Conservation (phyloP, 345 rosid species). For the Citropsis articulata region DNA sequence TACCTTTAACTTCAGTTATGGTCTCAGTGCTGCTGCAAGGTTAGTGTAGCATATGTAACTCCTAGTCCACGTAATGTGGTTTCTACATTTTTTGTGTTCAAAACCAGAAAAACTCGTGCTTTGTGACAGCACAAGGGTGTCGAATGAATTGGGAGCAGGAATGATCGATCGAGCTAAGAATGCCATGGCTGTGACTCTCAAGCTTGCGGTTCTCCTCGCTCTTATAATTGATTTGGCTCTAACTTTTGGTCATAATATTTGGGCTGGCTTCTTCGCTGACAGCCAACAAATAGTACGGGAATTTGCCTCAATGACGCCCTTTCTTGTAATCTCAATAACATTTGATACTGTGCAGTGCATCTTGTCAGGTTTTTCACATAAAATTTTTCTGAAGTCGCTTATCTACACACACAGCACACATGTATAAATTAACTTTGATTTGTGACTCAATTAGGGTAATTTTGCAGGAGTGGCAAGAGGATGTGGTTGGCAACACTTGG, state of each 20-base stretch:
- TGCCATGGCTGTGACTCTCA: conserved; percentile 45
- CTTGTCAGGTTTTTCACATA: conserved; percentile 46
- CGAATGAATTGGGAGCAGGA: conserved; percentile 77
- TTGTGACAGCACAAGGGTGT: conserved; percentile 66
- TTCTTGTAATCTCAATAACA: conserved; percentile 51
- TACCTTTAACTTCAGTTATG: conserved; percentile 64
- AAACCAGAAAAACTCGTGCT: neutral
- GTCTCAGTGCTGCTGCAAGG: conserved; percentile 87
- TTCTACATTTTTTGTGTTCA: neutral
- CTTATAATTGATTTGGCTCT: conserved; percentile 36
- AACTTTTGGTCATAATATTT: conserved; percentile 47
- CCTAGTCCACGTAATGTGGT: neutral
- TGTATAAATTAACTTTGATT: neutral
- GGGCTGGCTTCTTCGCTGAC: conserved; percentile 60
- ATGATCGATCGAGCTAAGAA: conserved; percentile 43
- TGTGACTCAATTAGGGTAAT: neutral
- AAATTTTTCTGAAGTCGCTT: neutral
- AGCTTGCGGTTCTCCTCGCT: conserved; percentile 54
- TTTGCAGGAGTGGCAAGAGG: conserved; percentile 68
- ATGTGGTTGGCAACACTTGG: conserved; percentile 75
- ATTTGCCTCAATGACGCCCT: conserved; percentile 53
- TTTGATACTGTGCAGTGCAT: conserved; percentile 63
- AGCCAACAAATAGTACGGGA: conserved; percentile 34
- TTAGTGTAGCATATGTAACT: conserved; percentile 18
- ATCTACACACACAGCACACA: too few relatives aligned